Percentiles rank a stretch among this genome's conserved stretches.
Conservation (phyloP, 352 stramenopile species). For the Pythium scleroteichum region DNA sequence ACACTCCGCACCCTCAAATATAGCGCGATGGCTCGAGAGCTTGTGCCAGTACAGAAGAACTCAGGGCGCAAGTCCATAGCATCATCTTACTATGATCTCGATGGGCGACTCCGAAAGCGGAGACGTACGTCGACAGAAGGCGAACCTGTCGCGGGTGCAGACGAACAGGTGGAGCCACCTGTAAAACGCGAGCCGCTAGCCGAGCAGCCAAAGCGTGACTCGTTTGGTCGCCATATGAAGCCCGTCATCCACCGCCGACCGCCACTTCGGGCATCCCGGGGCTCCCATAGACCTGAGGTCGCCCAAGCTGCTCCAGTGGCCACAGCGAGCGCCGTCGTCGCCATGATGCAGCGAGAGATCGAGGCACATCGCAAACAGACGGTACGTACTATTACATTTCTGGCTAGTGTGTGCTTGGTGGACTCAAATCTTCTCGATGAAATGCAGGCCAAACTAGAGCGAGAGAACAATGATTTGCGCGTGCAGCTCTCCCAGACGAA, state of each 20-base stretch:
- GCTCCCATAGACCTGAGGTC: conserved; percentile 1
- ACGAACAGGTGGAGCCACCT: background rate
- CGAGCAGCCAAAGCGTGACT: conserved; percentile 13
- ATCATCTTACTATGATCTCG: conserved; percentile 38
- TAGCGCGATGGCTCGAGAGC: conserved; percentile 89
- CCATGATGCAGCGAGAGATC: conserved; percentile 23
- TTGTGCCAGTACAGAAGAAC: conserved; percentile 64
- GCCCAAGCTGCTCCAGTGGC: background rate
- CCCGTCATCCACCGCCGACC: conserved; percentile 13
- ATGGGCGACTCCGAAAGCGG: conserved; percentile 30
- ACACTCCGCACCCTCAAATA: conserved; percentile 96
- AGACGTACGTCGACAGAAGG: conserved; percentile 19
- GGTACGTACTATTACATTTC: conserved; percentile 11
- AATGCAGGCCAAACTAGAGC: conserved; percentile 36
- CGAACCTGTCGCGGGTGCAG: conserved; percentile 1
- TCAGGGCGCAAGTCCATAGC: conserved; percentile 35
- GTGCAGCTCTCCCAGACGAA: conserved; percentile 47
- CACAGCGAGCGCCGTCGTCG: conserved; percentile 13
- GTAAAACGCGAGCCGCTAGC: background rate
- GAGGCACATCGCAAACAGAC: conserved; percentile 26
- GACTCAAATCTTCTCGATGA: background rate
- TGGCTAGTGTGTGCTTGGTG: no score
- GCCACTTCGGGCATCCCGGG: conserved; percentile 11
- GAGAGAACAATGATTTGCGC: conserved; percentile 71
- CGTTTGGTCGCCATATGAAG: conserved; percentile 31